Conservation (phyloP, 495 filamentous ascomycete species). For the Talaromyces proteolyticus region DNA sequence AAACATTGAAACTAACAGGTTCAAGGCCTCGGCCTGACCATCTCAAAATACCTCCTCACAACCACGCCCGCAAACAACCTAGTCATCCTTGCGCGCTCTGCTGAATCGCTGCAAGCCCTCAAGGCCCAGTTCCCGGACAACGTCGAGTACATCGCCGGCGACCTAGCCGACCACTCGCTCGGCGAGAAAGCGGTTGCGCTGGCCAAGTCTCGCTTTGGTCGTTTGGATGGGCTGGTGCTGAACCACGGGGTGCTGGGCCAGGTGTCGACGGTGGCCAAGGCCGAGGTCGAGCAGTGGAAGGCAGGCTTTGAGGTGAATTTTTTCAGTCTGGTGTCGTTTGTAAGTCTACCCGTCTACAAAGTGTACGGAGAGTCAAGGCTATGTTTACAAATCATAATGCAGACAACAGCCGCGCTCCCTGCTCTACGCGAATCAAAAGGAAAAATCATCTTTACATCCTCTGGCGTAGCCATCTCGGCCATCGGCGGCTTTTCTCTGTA, state of each 20-base stretch:
- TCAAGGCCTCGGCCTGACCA: conserved; percentile 73
- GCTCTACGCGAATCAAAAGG: conserved; percentile 64
- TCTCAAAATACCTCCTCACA: conserved; percentile 66
- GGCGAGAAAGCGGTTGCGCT: conserved; percentile 56
- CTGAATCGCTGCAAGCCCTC: conserved; percentile 58
- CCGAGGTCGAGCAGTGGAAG: conserved; percentile 65
- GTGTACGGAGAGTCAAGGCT: too few relatives aligned
- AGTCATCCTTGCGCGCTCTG: conserved; percentile 68
- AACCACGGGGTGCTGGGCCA: conserved; percentile 83
- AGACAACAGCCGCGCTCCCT: conserved; percentile 72
- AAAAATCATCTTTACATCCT: conserved; percentile 67
- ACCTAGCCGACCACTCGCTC: conserved; percentile 62
- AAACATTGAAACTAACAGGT: too few relatives aligned
- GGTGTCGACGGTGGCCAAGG: conserved; percentile 64
- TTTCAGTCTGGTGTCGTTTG: conserved; percentile 72
- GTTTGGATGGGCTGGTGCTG: conserved; percentile 74
- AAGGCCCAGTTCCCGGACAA: conserved; percentile 57
- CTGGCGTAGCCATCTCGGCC: conserved; percentile 61
- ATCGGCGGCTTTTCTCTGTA: conserved; percentile 78
- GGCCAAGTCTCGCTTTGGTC: conserved; percentile 59
- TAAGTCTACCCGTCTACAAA: too few relatives aligned
- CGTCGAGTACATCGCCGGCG: conserved; percentile 69
- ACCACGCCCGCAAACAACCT: conserved; percentile 56
- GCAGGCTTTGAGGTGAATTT: conserved; percentile 76
- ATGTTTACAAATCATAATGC: conserved; percentile 16